phyloP scores from a whole-genome alignment of 495 filamentous ascomycete genomes.

The Neurospora tetraspora region DNA sequence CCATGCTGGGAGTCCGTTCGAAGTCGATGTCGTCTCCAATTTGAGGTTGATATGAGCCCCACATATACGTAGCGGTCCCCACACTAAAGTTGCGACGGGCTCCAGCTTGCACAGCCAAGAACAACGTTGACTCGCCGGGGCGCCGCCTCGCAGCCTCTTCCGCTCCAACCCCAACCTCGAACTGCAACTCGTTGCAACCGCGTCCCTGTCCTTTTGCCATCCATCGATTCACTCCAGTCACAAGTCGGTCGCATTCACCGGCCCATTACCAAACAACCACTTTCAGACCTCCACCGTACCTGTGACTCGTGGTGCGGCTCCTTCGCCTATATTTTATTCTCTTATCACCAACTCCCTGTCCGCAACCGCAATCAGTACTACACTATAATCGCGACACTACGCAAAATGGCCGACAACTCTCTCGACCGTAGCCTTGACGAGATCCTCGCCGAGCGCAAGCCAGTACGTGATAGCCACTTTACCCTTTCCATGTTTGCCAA shows the following conservation, averaged over 20 bases:
- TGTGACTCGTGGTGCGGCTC: neutral
- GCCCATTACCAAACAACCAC: neutral
- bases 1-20: neutral
- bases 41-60: neutral
- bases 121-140: neutral
- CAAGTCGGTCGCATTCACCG: neutral
- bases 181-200: neutral
- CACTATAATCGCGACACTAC: neutral
- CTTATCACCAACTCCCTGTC: neutral
- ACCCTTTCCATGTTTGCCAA: neutral
- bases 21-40: neutral
- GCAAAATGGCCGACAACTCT: neutral
- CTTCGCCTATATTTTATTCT: neutral
- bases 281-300: neutral
- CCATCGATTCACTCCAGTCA: neutral
- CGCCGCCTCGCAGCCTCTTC: neutral
- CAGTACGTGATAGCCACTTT: slow-evolving; percentile 22
- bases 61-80: neutral
- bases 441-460: slow-evolving; percentile 71
- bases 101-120: neutral
- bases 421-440: slow-evolving; percentile 80
- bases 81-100: neutral
- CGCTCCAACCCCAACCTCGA: neutral
- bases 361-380: neutral
- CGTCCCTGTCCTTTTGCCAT: neutral